Base-by-base conservation (phyloP, 176 grass and related monocot genomes). In the Juncus effusus region DNA sequence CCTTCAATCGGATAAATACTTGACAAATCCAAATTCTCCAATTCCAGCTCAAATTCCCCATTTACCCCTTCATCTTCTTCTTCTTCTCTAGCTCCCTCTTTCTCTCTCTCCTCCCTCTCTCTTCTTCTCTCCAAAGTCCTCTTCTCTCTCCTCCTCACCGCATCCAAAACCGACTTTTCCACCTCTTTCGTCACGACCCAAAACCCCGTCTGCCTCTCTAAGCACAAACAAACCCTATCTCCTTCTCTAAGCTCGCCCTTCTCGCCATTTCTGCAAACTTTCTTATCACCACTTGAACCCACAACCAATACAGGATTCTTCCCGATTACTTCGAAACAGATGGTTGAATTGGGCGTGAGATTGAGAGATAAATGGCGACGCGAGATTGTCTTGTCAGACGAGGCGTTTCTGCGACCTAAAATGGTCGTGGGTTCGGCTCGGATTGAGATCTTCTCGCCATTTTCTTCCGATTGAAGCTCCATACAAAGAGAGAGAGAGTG, bases 241-340 rank as follows among this genome's bases (percentile, higher is more conserved):
- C 88, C 77, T 4, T 41, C 52, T 40, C 51, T 8, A 40, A 97
- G 67, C 72, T 92, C 80, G 38, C 93, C 82, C 72, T 62, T 61
- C 77, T 97, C 85, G 1, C 70, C 74, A 44, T 50, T 50, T 16
- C 80, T 73, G 69, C 57, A 92, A 66, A 84, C 16, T 63, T 36
- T 69, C 12, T 28, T 16, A 2, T 53, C 40, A 2, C 66, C 68
- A 10, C 9, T 12, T 0, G 51, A 7, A 65, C 67, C 10, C 3
- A 62, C 73, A n/a, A 91, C 38, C n/a, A 84, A 69, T 54, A 92
- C 64, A 11, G 93, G 82, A 74, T 97, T 97, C 77, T 64, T 86
- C 4, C 85, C 93, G 0, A 92, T 72, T 4, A 97, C 79, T 55
- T 89, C 82, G 64, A 92, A 89, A 3, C 64, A 55, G 58, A 86